Percentiles rank a stretch among this genome's conserved stretches.
phyloP scores from a whole-genome alignment of 2,329 filamentous ascomycete species.

The Exserohilum rostratum region DNA sequence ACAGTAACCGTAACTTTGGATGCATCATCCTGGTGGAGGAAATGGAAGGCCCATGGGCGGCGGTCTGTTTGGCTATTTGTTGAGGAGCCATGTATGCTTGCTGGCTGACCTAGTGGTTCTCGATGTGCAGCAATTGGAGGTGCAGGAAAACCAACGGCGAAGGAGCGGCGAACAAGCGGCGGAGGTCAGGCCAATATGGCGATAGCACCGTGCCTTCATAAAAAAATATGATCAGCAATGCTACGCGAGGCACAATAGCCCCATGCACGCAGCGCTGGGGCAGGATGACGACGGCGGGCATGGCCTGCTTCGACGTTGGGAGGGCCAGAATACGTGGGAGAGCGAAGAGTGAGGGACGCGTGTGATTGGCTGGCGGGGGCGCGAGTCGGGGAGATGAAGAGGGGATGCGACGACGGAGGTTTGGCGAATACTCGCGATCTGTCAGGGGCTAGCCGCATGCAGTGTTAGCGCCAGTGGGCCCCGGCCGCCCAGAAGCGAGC shows the following conservation, averaged over 20 bases:
- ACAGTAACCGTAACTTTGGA: slow-evolving; percentile 2
- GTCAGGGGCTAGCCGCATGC: slow-evolving; percentile 19
- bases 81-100: neutral
- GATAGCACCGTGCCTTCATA: neutral
- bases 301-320: slow-evolving; percentile 9
- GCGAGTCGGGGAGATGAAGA: slow-evolving; percentile 48
- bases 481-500: slow-evolving; percentile 9
- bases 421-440: slow-evolving; percentile 29
- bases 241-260: slow-evolving; percentile 1
- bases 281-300: slow-evolving; percentile 6
- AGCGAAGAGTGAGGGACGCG: slow-evolving; percentile 4
- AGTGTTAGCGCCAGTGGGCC: slow-evolving; percentile 17
- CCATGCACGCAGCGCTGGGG: slow-evolving; percentile 6
- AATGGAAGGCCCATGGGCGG: neutral
- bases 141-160: neutral
- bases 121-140: neutral
- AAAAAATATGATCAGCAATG: neutral
- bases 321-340: slow-evolving; percentile 19
- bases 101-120: neutral
- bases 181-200: neutral
- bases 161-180: neutral
- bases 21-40: slow-evolving; percentile 7
- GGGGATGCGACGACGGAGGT: slow-evolving; percentile 35
- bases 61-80: neutral
- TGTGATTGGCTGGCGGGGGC: slow-evolving; percentile 31